Evolutionary conservation across 306 rosid species (phyloP).

Genomic region (Pachyrhizus erosus): DNA sequence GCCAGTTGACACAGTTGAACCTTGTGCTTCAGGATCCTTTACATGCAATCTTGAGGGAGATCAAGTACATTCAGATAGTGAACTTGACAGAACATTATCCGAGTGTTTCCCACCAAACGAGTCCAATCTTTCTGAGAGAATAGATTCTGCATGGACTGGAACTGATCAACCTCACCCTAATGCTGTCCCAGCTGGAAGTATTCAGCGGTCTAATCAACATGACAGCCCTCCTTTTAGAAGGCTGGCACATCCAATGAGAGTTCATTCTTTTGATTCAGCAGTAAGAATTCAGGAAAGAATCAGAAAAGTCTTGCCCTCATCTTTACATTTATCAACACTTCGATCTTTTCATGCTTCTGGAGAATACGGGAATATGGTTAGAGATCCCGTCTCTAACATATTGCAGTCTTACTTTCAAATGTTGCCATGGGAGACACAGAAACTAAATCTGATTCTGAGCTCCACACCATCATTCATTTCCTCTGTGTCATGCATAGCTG

Average conservation of each 20-base stretch:
- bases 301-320: constrained; percentile 61
- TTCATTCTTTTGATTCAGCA: constrained; percentile 92
- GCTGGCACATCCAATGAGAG: constrained; percentile 65
- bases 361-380: constrained; percentile 81
- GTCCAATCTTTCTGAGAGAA: constrained; percentile 90
- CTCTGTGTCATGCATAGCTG: constrained; percentile 67
- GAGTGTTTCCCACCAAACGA: constrained; percentile 51
- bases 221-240: constrained; percentile 62
- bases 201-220: constrained; percentile 40
- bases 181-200: constrained; percentile 44
- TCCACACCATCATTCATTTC: constrained; percentile 73
- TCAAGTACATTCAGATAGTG: constrained; percentile 62
- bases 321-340: constrained; percentile 62
- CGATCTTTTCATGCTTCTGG: constrained; percentile 92
- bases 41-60: constrained; percentile 43
- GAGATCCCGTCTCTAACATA: constrained; percentile 73
- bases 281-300: constrained; percentile 69
- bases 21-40: constrained; percentile 47
- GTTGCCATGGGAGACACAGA: constrained; percentile 75
- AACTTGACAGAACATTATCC: constrained; percentile 37
- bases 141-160: constrained; percentile 97
- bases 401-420: constrained; percentile 57
- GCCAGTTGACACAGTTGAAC: constrained; percentile 50
- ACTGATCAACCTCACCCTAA: constrained; percentile 63
- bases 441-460: constrained; percentile 60